These are phyloP conservation scores for Hypoxylon sp. DNA, from an alignment of 2,329 filamentous ascomycete species.

Conservation along the genomic window DNA sequence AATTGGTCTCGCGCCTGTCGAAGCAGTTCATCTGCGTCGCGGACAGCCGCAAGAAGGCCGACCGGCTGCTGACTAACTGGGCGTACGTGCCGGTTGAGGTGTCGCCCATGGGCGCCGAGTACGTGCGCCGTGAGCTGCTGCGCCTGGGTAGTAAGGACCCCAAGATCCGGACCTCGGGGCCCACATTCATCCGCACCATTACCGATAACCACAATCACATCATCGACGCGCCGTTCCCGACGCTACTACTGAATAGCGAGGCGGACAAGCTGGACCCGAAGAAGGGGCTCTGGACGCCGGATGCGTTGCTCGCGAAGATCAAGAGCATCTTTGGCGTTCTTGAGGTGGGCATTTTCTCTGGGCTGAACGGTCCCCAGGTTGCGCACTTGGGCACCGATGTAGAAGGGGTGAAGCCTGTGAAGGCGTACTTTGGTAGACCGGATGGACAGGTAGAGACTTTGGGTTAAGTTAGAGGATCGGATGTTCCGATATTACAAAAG, in stretches of 20 bases:
- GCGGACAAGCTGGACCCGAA: slow-evolving; percentile 66
- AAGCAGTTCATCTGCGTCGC: slow-evolving; percentile 91
- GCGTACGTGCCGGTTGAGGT: slow-evolving; percentile 93
- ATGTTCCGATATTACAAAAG: slow-evolving; percentile 4
- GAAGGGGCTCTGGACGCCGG: slow-evolving; percentile 84
- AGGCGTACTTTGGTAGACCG: slow-evolving; percentile 94
- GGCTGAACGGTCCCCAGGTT: slow-evolving; percentile 80
- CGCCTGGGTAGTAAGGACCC: slow-evolving; percentile 81
- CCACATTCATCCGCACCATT: slow-evolving; percentile 85
- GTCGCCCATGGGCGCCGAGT: slow-evolving; percentile 83
- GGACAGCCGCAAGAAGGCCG: slow-evolving; percentile 91
- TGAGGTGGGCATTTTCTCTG: slow-evolving; percentile 92
- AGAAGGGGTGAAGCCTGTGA: slow-evolving; percentile 93
- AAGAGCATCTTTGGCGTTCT: slow-evolving; percentile 88
- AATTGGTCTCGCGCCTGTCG: slow-evolving; percentile 88
- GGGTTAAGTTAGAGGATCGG: slow-evolving; percentile 30
- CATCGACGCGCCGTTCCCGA: slow-evolving; percentile 89
- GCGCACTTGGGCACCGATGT: slow-evolving; percentile 69
- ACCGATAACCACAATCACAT: slow-evolving; percentile 92
- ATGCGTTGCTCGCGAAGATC: slow-evolving; percentile 78
- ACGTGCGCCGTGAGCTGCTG: slow-evolving; percentile 80
- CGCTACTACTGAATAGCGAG: slow-evolving; percentile 71
- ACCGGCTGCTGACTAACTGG: slow-evolving; percentile 82
- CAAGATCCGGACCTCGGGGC: slow-evolving; percentile 77
- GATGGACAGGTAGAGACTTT: slow-evolving; percentile 74